Base-by-base conservation (phyloP, 2,329 filamentous ascomycete species). In the Cryphonectria parasitica region DNA sequence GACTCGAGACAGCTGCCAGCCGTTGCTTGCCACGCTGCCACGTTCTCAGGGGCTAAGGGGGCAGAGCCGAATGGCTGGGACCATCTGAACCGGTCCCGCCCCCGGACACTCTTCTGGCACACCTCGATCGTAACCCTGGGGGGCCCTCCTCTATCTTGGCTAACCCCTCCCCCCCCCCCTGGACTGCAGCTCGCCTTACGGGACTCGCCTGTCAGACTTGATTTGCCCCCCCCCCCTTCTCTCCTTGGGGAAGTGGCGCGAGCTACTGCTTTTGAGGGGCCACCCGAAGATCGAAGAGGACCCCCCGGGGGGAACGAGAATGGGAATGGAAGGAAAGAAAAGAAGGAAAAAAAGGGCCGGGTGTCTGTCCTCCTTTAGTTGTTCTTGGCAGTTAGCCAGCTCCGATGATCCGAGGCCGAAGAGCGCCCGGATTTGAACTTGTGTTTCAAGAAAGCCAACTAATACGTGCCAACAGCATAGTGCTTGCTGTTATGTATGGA, bases 11-110 rank as follows among this genome's bases (percentile, higher is more conserved):
- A 63, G 31, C 45, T 49, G 54, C 61, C 64, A 70, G 45, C 68
- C 67, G 67, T 70, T 71, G 70, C 64, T 43, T 31, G 36, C 49
- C 52, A 43, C 64, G 64, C 64, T 58, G 67, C 70, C 70, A 71
- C 70, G 70, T 71, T 71, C 69, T 64, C 58, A 66, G 52, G 52
- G 49, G 54, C 54, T 45, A 15, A 31, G 68, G 70, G 70, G 68
- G 66, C 69, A 70, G 70, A 72, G 71, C 69, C 69, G 71, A 71
- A 68, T 72, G 69, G 69, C 62, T 69, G 71, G 71, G 71, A 71
- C 31, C 66, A 62, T 54, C 64, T 69, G 64, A 63, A 63, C 61
- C 22, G 61, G 61, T 72, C 71, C 71, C 71, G 71, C 71, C 71
- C 66, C 69, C 71, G 41, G 68, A 62, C 60, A 25, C 60, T 49